Conservation (phyloP, 1,139 yeast genomes). For the Taphrina wiesneri region DNA sequence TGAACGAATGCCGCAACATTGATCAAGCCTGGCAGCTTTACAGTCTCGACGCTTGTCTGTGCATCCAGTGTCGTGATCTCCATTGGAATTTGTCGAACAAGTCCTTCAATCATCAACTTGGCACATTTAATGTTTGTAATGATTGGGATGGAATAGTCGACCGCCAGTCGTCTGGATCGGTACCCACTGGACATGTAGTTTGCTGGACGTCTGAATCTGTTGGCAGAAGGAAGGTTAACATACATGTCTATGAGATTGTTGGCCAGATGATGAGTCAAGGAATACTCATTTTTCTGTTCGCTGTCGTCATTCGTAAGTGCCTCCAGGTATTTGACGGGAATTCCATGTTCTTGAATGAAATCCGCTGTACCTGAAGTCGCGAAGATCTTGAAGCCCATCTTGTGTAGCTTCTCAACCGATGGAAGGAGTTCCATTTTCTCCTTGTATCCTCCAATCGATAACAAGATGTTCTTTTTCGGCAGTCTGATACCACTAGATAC, state of each 20-base stretch:
- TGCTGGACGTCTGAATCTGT: slow-evolving; percentile 98
- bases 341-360: slow-evolving; percentile 88
- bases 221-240: slow-evolving; percentile 93
- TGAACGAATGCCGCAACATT: slow-evolving; percentile 81
- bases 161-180: slow-evolving; percentile 99
- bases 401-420: slow-evolving; percentile 74
- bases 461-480: slow-evolving; percentile 90
- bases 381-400: slow-evolving; percentile 83
- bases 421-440: slow-evolving; percentile 94
- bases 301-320: slow-evolving; percentile 66
- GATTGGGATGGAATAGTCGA: slow-evolving; percentile 94
- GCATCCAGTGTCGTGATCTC: slow-evolving; percentile 79
- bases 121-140: slow-evolving; percentile 98
- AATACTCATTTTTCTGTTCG: slow-evolving; percentile 59
- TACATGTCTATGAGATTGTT: slow-evolving; percentile 94
- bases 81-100: slow-evolving; percentile 67
- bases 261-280: slow-evolving; percentile 93
- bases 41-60: slow-evolving; percentile 84
- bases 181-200: slow-evolving; percentile 97
- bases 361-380: slow-evolving; percentile 99
- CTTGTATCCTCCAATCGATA: slow-evolving; percentile 96
- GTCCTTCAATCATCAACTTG: slow-evolving; percentile 88
- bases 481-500: slow-evolving; percentile 92
- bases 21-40: slow-evolving; percentile 81
- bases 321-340: slow-evolving; percentile 94